Base-by-base conservation (phyloP, 2,329 filamentous ascomycete species). In the Aspergillus brasiliensis region DNA sequence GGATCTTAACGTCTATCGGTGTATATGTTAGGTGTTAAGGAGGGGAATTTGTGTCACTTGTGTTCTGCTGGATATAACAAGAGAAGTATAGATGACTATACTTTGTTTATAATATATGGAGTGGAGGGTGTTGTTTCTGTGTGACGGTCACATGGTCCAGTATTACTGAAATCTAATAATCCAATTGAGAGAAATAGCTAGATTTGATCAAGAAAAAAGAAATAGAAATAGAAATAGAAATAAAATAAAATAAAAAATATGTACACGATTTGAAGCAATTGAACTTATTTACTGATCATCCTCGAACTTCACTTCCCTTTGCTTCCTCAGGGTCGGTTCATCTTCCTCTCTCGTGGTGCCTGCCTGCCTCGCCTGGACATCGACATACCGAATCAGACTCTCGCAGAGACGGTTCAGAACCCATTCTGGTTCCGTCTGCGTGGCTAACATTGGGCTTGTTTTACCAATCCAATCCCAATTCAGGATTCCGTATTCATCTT, bases 381-480 rank as follows among this genome's bases (percentile, higher is more conserved):
- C 67, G 47, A 74, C 63, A 62, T 80, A 82, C 38, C 82, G 74
- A 10, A 82, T 74, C 68, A 91, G 71, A 69, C 86, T 89, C 73
- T 89, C 87, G 68, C 85, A 87, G 11, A 91, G 73, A 34, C 86
- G 80, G 70, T 88, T 84, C 2, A 91, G 75, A 57, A 91, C 76
- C 84, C 88, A 91, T 71, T 90, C 86, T 0, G 86, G 81, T 74
- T 91, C 88, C 6, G 79, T 83, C 62, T 84, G 76, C 48, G 83
- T 82, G 3, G 85, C 83, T 67, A 90, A 77, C 82, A 91, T 84
- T 0, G 88, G 88, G 67, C 86, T 88, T 58, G 86, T 81, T 65
- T 89, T 83, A 0, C 88, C 87, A 57, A 91, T 86, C 88, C 88
- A 91, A 68, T 91, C 88, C 88, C 88, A 90, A 34, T 88, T 83